Evolutionary conservation across 768 basidiomycete species (phyloP).

Genomic region (Hydnomerulius pinastri): DNA sequence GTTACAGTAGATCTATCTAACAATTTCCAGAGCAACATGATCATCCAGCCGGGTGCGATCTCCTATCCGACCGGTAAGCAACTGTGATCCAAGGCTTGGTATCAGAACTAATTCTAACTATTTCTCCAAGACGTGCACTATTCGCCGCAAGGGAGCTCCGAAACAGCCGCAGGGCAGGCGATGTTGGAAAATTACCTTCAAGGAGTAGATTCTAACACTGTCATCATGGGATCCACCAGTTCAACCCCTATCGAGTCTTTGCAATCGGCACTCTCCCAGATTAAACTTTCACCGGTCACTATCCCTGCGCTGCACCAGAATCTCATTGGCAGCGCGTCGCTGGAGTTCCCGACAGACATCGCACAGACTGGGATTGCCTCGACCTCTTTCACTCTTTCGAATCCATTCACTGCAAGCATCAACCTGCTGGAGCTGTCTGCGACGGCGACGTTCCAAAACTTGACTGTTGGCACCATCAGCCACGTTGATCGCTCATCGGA

Average conservation of each 20-base stretch:
- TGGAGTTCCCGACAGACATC: constrained; percentile 65
- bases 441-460: constrained; percentile 52
- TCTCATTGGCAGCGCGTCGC: constrained; percentile 54
- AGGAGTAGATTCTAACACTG: constrained; percentile 55
- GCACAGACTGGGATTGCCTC: constrained; percentile 59
- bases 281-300: constrained; percentile 58
- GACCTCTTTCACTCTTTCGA: constrained; percentile 57
- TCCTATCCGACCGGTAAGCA: constrained; percentile 54
- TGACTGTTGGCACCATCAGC: constrained; percentile 61
- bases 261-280: constrained; percentile 58
- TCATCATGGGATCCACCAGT: constrained; percentile 53
- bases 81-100: background rate
- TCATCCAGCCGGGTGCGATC: constrained; percentile 59
- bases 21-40: constrained; percentile 45
- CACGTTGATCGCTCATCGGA: constrained; percentile 53
- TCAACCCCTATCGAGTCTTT: constrained; percentile 66
- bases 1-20: background rate
- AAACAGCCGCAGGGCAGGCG: constrained; percentile 49
- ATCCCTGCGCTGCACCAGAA: constrained; percentile 68
- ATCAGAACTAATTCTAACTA: constrained; percentile 4
- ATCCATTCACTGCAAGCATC: constrained; percentile 75
- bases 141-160: constrained; percentile 54
- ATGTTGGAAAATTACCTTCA: constrained; percentile 72
- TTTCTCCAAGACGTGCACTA: constrained; percentile 53
- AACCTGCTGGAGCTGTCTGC: constrained; percentile 58